phyloP scores from a whole-genome alignment of 2,329 filamentous ascomycete species.

The Aspergillus melleus region DNA sequence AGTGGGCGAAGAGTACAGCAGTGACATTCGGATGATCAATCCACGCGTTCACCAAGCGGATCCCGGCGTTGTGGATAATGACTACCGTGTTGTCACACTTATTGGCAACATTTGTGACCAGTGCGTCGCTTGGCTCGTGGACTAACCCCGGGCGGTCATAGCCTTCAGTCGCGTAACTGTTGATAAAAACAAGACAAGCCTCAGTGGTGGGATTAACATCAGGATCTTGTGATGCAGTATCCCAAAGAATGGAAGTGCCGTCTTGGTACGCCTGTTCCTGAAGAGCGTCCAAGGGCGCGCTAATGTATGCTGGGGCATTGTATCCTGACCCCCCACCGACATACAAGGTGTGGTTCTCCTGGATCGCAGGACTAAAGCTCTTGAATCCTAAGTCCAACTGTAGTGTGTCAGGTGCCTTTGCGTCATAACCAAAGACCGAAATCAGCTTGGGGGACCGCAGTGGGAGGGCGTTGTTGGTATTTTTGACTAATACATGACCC shows the following conservation, averaged over 20 bases:
- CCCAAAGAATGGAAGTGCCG: constrained; percentile 42
- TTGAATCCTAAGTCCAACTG: not conserved
- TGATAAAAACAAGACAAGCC: constrained; percentile 59
- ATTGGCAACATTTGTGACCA: constrained; percentile 59
- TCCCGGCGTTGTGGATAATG: constrained; percentile 64
- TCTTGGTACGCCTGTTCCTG: constrained; percentile 54
- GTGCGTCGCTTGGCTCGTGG: constrained; percentile 51
- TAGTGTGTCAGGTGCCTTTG: constrained; percentile 11
- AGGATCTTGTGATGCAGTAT: constrained; percentile 19
- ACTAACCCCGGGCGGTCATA: constrained; percentile 37
- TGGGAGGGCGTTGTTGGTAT: constrained; percentile 51
- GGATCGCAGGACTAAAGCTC: not conserved
- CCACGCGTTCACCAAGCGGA: constrained; percentile 57
- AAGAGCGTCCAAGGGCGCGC: constrained; percentile 57
- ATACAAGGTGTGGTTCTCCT: constrained; percentile 50
- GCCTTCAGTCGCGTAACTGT: constrained; percentile 47
- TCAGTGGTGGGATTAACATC: constrained; percentile 19
- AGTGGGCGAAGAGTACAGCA: constrained; percentile 62
- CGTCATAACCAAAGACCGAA: constrained; percentile 29
- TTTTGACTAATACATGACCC: constrained; percentile 60
- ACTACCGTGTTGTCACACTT: constrained; percentile 65
- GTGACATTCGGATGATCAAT: constrained; percentile 65
- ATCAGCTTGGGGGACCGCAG: constrained; percentile 33
- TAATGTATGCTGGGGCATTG: constrained; percentile 49
- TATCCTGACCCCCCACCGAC: constrained; percentile 52